Base-by-base conservation (phyloP, 2,329 filamentous ascomycete genomes). In the Neobulgaria alba region DNA sequence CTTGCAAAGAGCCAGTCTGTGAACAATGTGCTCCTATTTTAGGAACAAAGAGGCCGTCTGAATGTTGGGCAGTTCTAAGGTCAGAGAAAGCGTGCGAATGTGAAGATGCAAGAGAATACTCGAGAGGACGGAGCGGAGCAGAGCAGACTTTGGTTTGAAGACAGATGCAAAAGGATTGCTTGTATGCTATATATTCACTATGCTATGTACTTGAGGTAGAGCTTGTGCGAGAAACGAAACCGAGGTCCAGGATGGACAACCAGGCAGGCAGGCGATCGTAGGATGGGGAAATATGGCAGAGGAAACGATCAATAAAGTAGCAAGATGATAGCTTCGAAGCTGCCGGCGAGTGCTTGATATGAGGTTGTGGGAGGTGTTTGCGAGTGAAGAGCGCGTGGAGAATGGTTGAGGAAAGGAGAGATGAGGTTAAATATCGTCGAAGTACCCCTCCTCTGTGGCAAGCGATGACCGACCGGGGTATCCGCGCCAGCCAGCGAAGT, bases 131-230 rank as follows among this genome's bases (percentile, higher is more conserved):
- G n/a, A n/a, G n/a, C n/a, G n/a, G 47, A 54, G 54, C 49, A 48
- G 48, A 53, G 54, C 55, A 57, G 55, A 57, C 53, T 58, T 52
- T 52, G 48, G n/a, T n/a, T n/a, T n/a, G n/a, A 37, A 44, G 45
- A 55, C 48, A 57, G 42, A 38, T 50, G 48, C 48, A 49, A 52
- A 46, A 51, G 34, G 31, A 37, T 52, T 52, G 50, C 49, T 57
- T 52, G 50, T 62, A 67, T 66, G 62, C 70, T 61, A 65, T 68
- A 60, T 68, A 67, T 70, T 70, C 61, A 65, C 64, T 70, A 69
- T 63, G 62, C 66, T 68, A 58, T 63, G 58, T 67, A 68, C 60
- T 63, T 63, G 57, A 53, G 43, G 47, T 49, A 60, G 39, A 35
- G n/a, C n/a, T n/a, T n/a, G n/a, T n/a, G n/a, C n/a, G n/a, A n/a